Percentiles rank a stretch among this genome's conserved stretches.
These are phyloP conservation scores for Galerina sulciceps DNA, from an alignment of 768 basidiomycete genomes.

Conservation along the genomic window DNA sequence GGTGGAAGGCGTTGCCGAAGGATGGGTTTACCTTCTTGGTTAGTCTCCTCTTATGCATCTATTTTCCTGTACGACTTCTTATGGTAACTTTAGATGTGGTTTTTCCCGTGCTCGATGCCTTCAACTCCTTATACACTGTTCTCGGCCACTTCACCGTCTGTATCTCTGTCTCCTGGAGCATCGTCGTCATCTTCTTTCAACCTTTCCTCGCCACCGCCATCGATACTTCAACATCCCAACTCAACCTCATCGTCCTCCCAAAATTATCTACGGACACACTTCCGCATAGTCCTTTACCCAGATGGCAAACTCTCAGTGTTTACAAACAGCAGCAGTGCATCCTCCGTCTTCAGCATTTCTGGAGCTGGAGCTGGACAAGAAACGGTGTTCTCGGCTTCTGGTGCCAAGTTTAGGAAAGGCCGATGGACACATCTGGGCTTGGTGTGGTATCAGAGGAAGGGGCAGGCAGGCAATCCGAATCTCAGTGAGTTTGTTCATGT, in stretches of 20 bases:
- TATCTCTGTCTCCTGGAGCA: not conserved
- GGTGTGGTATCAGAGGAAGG: conserved; percentile 64
- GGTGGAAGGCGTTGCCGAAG: conserved; percentile 52
- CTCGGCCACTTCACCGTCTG: conserved; percentile 16
- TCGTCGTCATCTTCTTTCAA: not conserved
- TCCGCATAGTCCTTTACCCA: conserved; percentile 34
- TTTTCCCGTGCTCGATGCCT: conserved; percentile 50
- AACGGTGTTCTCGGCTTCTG: conserved; percentile 40
- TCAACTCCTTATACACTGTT: conserved; percentile 40
- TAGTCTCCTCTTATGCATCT: conserved; percentile 5
- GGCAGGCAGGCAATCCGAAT: conserved; percentile 47
- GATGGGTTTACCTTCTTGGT: conserved; percentile 80
- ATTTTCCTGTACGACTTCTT: not conserved
- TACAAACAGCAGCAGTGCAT: not conserved
- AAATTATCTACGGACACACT: conserved; percentile 24
- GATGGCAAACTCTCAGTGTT: conserved; percentile 4
- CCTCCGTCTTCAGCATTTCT: not conserved
- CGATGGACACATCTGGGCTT: conserved; percentile 78
- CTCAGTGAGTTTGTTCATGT: conserved; percentile 52
- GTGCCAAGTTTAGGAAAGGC: conserved; percentile 50
- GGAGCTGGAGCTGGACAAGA: conserved; percentile 26
- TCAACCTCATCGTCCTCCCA: not conserved
- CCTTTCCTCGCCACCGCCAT: not conserved
- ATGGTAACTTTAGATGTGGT: conserved; percentile 45
- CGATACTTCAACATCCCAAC: not conserved